phyloP scores from a whole-genome alignment of 179 eudicot genomes.

The Kewa caespitosa region DNA sequence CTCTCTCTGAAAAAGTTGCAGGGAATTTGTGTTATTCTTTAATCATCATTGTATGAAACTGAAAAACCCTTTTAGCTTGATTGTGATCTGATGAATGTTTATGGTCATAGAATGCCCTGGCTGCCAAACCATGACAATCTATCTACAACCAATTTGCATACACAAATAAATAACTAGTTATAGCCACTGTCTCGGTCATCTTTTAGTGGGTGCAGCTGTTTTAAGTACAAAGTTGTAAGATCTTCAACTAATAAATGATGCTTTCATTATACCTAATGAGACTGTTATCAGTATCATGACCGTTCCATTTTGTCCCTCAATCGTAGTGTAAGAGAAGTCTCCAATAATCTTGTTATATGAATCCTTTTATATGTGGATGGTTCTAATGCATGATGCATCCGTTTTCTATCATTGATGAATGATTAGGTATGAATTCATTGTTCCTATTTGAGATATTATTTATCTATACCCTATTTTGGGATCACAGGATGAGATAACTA shows the following conservation, averaged over 20 bases:
- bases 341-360: not conserved
- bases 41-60: not conserved
- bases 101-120: not conserved
- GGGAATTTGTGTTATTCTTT: not conserved
- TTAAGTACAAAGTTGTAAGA: too few species aligned
- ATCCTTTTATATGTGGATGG: not conserved
- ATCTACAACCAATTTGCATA: not conserved
- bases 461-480: slow-evolving; percentile 26
- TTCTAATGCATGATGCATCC: not conserved
- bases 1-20: not conserved
- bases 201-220: not conserved
- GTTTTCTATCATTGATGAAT: not conserved
- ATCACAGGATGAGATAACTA: slow-evolving; percentile 60
- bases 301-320: not conserved
- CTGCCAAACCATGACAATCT: not conserved
- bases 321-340: too few species aligned
- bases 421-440: not conserved
- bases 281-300: not conserved
- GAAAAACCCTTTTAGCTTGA: not conserved
- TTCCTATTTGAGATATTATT: slow-evolving; percentile 3
- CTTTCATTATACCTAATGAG: not conserved
- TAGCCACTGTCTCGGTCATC: not conserved
- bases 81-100: not conserved
- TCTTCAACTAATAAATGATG: not conserved
- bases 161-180: not conserved